These are phyloP conservation scores for Alternaria gaisen DNA, from an alignment of 2,329 filamentous ascomycete genomes.

Conservation along the genomic window DNA sequence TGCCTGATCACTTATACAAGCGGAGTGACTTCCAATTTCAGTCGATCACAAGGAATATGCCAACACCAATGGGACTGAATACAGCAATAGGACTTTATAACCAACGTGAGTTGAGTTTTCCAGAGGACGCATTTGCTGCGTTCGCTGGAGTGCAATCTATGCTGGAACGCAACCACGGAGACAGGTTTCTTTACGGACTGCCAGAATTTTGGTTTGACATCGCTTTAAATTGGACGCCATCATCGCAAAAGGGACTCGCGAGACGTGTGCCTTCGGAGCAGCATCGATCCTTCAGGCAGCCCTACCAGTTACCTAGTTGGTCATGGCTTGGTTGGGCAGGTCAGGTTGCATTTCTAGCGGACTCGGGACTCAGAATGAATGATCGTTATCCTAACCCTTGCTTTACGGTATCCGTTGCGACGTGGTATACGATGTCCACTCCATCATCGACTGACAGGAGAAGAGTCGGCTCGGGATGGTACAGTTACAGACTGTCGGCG, in stretches of 20 bases:
- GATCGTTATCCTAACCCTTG: background rate
- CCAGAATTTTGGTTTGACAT: background rate
- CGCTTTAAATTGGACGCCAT: background rate
- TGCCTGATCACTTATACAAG: no score
- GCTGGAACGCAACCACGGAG: background rate
- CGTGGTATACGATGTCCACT: background rate
- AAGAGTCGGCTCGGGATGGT: background rate
- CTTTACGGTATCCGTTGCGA: background rate
- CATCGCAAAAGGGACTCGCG: no score
- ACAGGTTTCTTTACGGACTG: background rate
- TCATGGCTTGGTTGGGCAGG: background rate
- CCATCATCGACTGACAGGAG: background rate
- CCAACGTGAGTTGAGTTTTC: background rate
- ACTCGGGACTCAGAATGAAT: background rate
- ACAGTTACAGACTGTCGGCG: background rate
- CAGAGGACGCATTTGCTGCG: background rate
- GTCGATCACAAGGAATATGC: background rate
- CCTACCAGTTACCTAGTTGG: background rate
- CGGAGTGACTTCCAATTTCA: no score
- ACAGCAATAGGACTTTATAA: background rate
- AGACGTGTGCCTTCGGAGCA: background rate
- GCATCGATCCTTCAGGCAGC: background rate
- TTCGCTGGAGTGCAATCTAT: background rate
- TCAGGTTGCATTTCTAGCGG: background rate
- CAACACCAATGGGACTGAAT: background rate